A percentile compares a stretch with the other conserved stretches of the same genome.
Conservation (phyloP, 2,329 filamentous ascomycete species). For the Ilyonectria destructans region DNA sequence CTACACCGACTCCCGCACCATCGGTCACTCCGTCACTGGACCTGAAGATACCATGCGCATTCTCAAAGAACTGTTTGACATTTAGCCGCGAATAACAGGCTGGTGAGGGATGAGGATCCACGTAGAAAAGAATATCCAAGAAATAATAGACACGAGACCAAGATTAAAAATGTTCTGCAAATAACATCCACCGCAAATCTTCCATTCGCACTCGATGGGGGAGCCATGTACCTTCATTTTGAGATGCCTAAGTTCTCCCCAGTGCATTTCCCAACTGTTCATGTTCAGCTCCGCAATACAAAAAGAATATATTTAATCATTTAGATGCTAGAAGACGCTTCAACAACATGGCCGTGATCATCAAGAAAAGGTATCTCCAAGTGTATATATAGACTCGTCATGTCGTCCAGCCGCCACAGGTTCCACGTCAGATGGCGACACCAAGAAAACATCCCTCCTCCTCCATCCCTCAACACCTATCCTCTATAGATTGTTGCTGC, state of each 20-base stretch:
- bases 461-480: constrained; percentile 7
- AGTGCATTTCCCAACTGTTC: background rate
- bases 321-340: constrained; percentile 5
- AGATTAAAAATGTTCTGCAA: constrained; percentile 23
- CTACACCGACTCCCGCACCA: constrained; percentile 84
- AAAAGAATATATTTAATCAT: constrained; percentile 2
- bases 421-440: constrained; percentile 26
- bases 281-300: background rate
- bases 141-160: constrained; percentile 39
- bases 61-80: constrained; percentile 85
- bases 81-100: constrained; percentile 59
- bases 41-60: constrained; percentile 88
- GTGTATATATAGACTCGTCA: constrained; percentile 42
- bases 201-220: background rate
- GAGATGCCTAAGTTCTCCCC: background rate
- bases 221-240: background rate
- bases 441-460: background rate
- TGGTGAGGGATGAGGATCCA: constrained; percentile 9
- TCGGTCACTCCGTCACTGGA: constrained; percentile 86
- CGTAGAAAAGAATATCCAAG: constrained; percentile 1
- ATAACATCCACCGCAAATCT: background rate
- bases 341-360: constrained; percentile 28
- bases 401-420: constrained; percentile 42
- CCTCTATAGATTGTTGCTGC: background rate
- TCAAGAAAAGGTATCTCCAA: constrained; percentile 44